A percentile compares a stretch with the other conserved stretches of the same genome.
Conservation (phyloP, 345 rosid genomes). For the Brassica napus region DNA sequence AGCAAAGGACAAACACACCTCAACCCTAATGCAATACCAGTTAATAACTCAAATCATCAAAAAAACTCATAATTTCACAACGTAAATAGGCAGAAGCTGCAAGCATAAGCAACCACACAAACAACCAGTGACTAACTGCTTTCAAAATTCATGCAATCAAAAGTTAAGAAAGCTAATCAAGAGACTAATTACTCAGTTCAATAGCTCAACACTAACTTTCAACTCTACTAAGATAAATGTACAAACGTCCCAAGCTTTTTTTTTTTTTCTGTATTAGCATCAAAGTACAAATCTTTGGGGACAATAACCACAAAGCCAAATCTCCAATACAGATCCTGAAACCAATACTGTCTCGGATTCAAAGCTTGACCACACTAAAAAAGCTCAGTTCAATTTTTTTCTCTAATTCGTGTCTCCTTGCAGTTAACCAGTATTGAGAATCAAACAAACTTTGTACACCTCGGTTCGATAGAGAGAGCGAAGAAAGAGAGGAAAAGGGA, state of each 20-base stretch:
- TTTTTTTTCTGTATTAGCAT: not conserved
- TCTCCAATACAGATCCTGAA: slow-evolving; percentile 16
- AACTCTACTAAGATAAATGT: too few species aligned
- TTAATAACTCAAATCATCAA: too few species aligned
- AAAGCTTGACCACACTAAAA: not conserved
- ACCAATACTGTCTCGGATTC: slow-evolving; percentile 6
- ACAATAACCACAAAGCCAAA: not conserved
- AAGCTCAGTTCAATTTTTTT: not conserved
- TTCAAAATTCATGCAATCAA: not conserved
- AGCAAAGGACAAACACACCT: too few species aligned
- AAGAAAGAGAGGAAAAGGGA: not conserved
- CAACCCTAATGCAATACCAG: too few species aligned
- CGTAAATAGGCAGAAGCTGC: too few species aligned
- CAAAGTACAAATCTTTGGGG: slow-evolving; percentile 15
- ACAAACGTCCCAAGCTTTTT: not conserved
- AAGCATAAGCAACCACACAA: not conserved
- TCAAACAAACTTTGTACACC: not conserved
- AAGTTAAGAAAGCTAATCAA: not conserved
- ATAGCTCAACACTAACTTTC: slow-evolving; percentile 7
- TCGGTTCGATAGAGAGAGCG: not conserved
- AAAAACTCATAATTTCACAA: too few species aligned
- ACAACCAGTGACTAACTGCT: not conserved
- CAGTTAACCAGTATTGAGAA: not conserved
- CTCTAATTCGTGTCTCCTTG: not conserved
- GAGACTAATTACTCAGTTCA: not conserved